Percentiles rank a stretch among this genome's conserved stretches.
phyloP scores from a whole-genome alignment of 2,329 filamentous ascomycete genomes.

The Colletotrichum camelliae region DNA sequence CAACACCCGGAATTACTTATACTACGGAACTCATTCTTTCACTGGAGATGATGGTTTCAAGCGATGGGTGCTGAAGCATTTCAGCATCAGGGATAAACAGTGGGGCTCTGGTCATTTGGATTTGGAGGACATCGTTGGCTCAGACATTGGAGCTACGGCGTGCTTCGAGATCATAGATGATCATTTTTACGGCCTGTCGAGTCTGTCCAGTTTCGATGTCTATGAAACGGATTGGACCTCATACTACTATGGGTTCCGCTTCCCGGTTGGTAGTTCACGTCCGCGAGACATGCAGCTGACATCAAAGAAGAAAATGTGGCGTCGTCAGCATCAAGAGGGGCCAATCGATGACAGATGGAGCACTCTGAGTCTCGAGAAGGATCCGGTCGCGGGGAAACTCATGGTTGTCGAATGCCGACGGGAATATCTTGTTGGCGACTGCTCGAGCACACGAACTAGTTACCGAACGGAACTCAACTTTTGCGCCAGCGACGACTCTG shows the following conservation, averaged over 20 bases:
- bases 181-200: slow-evolving; percentile 74
- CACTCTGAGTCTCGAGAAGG: slow-evolving; percentile 64
- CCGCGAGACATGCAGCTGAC: slow-evolving; percentile 41
- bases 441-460: slow-evolving; percentile 67
- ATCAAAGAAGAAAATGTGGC: slow-evolving; percentile 60
- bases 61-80: slow-evolving; percentile 67
- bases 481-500: slow-evolving; percentile 12
- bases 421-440: slow-evolving; percentile 64
- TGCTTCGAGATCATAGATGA: slow-evolving; percentile 73
- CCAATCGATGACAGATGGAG: slow-evolving; percentile 79
- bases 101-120: slow-evolving; percentile 52
- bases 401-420: slow-evolving; percentile 71
- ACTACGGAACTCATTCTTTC: slow-evolving; percentile 69
- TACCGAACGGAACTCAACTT: slow-evolving; percentile 65
- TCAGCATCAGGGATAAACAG: slow-evolving; percentile 45
- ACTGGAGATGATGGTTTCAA: slow-evolving; percentile 57
- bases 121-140: slow-evolving; percentile 64
- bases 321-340: slow-evolving; percentile 71
- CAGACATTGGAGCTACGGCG: slow-evolving; percentile 70
- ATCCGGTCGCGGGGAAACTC: slow-evolving; percentile 63
- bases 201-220: slow-evolving; percentile 64
- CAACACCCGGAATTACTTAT: slow-evolving; percentile 65
- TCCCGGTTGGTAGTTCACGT: slow-evolving; percentile 58
- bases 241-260: slow-evolving; percentile 71
- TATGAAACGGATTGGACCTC: slow-evolving; percentile 72